Evolutionary conservation across 2,329 filamentous ascomycete species (phyloP), one percentile per base, ranked within the genome.

Genomic region (Arthrobotrys pseudoclavata): DNA sequence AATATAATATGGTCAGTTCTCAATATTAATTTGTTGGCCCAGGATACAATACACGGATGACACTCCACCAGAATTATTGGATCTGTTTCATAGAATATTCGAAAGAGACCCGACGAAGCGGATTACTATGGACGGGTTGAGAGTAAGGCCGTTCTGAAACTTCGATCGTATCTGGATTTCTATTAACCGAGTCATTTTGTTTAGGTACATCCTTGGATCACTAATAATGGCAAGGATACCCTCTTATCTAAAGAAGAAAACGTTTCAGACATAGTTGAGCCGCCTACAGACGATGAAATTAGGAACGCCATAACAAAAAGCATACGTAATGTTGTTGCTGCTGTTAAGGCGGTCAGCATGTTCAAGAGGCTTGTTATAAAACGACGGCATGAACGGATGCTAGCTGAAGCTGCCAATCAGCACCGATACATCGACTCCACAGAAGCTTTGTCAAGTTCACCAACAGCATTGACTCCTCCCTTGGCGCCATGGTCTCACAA

Each of bases 141-240:
- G 96, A 81, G 94, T 97, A 86, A 84, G 91, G 84, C 34, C 40
- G 13, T 13, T 60, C 22, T 15, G 13, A n/a, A 6, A 5, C 29
- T 20, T 22, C 3, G 5, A n/a, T 40, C 13, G 1, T 40, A 4
- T 9, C 45, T 52, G 9, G 20, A 42, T 7, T 12, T 10, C 20
- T 15, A 40, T 18, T 55, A 42, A 24, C 62, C 26, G 7, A 52
- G 26, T 60, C 79, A 80, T 29, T 61, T 3, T 7, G 29, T 60
- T 68, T 78, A 97, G 95, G 88, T 91, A 81, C 96, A 99, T 83
- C 89, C 93, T 0, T 99, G 96, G 96, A 93, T 99, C 13, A 98
- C 95, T 4, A 91, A 89, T 81, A 85, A 88, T 69, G 94, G 93
- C 13, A 87, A 86, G 6, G 95, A 98, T 83, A 89, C 89, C 77